phyloP scores from a whole-genome alignment of 108 stramenopile species.

The Cyclotella atomus region DNA sequence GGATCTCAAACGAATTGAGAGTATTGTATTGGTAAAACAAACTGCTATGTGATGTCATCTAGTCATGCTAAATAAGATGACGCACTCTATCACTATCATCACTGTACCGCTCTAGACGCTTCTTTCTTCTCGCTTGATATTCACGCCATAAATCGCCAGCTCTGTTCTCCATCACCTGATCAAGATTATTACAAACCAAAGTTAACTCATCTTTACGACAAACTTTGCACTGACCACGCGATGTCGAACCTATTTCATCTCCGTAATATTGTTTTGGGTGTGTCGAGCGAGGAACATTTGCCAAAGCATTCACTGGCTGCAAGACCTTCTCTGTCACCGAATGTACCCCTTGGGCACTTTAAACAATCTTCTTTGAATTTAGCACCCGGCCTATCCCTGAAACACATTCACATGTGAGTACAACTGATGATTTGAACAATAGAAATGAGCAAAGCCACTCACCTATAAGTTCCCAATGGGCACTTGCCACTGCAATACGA shows the following conservation, averaged over 20 bases:
- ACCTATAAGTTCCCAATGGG: neutral
- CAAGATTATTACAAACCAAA: neutral
- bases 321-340: slow-evolving; percentile 36
- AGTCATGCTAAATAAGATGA: neutral
- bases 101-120: neutral
- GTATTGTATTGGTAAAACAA: too few species aligned
- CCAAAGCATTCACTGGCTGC: slow-evolving; percentile 28
- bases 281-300: slow-evolving; percentile 38
- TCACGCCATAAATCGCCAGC: neutral
- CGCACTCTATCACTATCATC: too few species aligned
- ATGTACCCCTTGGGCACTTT: slow-evolving; percentile 40
- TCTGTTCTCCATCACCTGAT: neutral
- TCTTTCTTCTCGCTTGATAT: neutral
- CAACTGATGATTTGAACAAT: neutral
- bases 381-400: slow-evolving; percentile 30
- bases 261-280: slow-evolving; percentile 31
- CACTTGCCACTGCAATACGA: neutral
- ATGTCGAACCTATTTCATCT: slow-evolving; percentile 20
- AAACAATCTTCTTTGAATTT: slow-evolving; percentile 23
- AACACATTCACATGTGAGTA: slow-evolving; percentile 5
- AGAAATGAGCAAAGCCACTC: neutral
- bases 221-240: slow-evolving; percentile 6
- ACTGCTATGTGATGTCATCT: too few species aligned
- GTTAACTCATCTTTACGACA: slow-evolving; percentile 18
- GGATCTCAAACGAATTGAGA: neutral